Conservation (phyloP, 352 stramenopile species). For the Globisporangium irregulare region DNA sequence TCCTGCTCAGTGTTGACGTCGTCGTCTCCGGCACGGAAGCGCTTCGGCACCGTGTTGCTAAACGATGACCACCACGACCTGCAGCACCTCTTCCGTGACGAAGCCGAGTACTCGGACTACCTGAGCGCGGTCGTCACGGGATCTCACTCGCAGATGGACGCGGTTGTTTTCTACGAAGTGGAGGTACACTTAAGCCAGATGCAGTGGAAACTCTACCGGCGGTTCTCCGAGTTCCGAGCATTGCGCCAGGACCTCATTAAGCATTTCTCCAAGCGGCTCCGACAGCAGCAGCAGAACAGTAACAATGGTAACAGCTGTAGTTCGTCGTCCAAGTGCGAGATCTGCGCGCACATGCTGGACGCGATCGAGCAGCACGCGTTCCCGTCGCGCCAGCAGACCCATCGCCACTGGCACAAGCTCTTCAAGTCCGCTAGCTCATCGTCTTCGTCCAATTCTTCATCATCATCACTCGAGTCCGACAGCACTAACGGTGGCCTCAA, state of each 20-base stretch:
- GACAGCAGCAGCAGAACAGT: constrained; percentile 25
- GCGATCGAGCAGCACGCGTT: constrained; percentile 47
- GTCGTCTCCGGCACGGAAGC: constrained; percentile 1
- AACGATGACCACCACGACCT: constrained; percentile 39
- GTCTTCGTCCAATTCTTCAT: neutral
- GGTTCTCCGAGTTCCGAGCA: constrained; percentile 72
- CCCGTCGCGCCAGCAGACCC: constrained; percentile 38
- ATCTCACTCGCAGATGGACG: constrained; percentile 45
- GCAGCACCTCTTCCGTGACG: constrained; percentile 52
- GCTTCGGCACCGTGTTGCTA: constrained; percentile 32
- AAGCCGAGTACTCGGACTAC: constrained; percentile 84
- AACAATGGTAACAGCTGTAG: neutral
- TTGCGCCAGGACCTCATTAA: constrained; percentile 62
- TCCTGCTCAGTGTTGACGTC: constrained; percentile 9
- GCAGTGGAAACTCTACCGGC: constrained; percentile 52
- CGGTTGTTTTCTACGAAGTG: constrained; percentile 67
- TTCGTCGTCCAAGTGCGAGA: constrained; percentile 27
- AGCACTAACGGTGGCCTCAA: constrained; percentile 4
- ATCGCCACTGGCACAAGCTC: constrained; percentile 26
- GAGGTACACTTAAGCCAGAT: constrained; percentile 63
- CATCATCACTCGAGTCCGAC: neutral
- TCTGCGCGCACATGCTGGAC: constrained; percentile 66
- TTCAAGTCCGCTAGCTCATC: constrained; percentile 11
- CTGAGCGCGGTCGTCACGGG: constrained; percentile 42
- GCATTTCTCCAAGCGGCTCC: constrained; percentile 36